Conservation (phyloP, 352 stramenopile genomes). For the Pythium diclinum region DNA sequence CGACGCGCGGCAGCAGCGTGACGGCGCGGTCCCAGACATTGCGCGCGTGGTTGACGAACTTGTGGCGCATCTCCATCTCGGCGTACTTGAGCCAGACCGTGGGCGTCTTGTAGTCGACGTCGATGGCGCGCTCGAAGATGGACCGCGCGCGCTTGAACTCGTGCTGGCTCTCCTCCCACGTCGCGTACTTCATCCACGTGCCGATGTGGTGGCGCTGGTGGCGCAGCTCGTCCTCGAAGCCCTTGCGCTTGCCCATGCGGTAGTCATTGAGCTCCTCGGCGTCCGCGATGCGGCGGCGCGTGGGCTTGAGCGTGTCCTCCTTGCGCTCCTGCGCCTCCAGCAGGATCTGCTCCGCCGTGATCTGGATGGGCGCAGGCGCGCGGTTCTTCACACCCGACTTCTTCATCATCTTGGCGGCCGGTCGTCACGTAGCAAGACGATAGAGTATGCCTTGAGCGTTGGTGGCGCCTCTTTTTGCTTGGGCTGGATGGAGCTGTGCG, state of each 20-base stretch:
- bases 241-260: conserved; percentile 90
- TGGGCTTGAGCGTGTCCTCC: conserved; percentile 69
- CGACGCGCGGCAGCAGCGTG: conserved; percentile 93
- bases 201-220: conserved; percentile 94
- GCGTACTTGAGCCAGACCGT: conserved; percentile 98
- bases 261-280: conserved; percentile 91
- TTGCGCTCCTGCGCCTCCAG: conserved; percentile 90
- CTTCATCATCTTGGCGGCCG: conserved; percentile 56
- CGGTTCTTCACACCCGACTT: conserved; percentile 96
- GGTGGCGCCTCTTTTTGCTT: not conserved
- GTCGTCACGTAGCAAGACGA: not conserved
- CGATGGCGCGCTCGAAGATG: conserved; percentile 97
- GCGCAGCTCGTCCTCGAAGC: conserved; percentile 96
- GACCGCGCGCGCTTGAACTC: conserved; percentile 96
- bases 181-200: conserved; percentile 98
- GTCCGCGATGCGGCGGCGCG: conserved; percentile 85
- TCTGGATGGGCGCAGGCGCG: conserved; percentile 98
- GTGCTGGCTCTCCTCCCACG: conserved; percentile 98
- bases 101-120: conserved; percentile 95
- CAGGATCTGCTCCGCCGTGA: conserved; percentile 99
- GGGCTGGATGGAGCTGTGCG: not conserved
- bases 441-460: not conserved
- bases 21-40: conserved; percentile 96
- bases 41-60: conserved; percentile 98
- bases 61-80: conserved; percentile 99